phyloP scores from a whole-genome alignment of 2,329 filamentous ascomycete species.

The Ophiostoma fasciatum region DNA sequence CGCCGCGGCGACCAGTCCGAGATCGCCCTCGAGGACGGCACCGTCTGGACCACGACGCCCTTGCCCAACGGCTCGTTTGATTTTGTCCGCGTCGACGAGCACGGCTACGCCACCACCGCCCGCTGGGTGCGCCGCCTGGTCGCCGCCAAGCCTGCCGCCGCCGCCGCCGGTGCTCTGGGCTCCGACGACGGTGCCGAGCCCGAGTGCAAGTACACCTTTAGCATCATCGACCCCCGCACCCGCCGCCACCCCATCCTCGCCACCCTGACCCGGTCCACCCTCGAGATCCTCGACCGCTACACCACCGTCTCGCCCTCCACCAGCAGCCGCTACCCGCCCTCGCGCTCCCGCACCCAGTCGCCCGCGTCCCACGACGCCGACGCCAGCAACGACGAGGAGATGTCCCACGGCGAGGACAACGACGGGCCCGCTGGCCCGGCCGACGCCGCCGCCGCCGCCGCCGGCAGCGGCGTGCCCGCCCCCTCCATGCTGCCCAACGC shows the following conservation, averaged over 20 bases:
- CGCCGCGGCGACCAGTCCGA: constrained; percentile 42
- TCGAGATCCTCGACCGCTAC: constrained; percentile 59
- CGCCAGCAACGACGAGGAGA: constrained; percentile 9
- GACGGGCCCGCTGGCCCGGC: too few species aligned
- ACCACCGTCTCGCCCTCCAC: constrained; percentile 35
- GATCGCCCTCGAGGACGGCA: constrained; percentile 51
- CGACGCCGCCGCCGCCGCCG: not conserved
- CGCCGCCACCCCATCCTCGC: constrained; percentile 64
- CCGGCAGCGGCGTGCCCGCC: constrained; percentile 5
- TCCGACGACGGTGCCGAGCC: constrained; percentile 16
- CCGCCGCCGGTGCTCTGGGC: too few species aligned
- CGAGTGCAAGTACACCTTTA: constrained; percentile 57
- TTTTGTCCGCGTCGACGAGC: constrained; percentile 44
- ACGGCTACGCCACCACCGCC: constrained; percentile 44
- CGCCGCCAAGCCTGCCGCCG: too few species aligned
- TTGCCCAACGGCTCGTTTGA: constrained; percentile 47
- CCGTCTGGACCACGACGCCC: constrained; percentile 39
- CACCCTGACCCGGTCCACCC: constrained; percentile 43
- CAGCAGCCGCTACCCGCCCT: constrained; percentile 31
- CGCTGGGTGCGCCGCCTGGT: constrained; percentile 49
- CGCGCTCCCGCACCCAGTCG: constrained; percentile 17
- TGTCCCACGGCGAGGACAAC: constrained; percentile 1
- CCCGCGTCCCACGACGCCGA: constrained; percentile 13
- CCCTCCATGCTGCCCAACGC: constrained; percentile 1
- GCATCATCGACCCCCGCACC: constrained; percentile 54